phyloP scores from a whole-genome alignment of 306 rosid species.

The cucumber (Cucumis sativus) region Cucumber_9930_V3 NC_026656.2:19878001-19878500 shows the following conservation, averaged over 20 bases:
- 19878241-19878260: constrained; percentile 41
- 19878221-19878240: constrained; percentile 48
- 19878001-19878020: neutral
- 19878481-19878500: neutral
- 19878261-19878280: neutral
- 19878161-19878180: constrained; percentile 28
- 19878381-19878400: neutral
- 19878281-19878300: constrained; percentile 8
- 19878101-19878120: constrained; percentile 26
- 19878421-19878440: neutral
- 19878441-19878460: neutral
- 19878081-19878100: neutral
- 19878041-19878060: neutral
- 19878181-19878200: constrained; percentile 14
- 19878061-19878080: neutral
- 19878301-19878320: constrained; percentile 4
- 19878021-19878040: neutral
- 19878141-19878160: constrained; percentile 7
- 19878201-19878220: constrained; percentile 35
- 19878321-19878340: neutral
- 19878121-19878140: constrained; percentile 18
- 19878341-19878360: neutral
- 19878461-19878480: neutral
- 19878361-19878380: neutral
- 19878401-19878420: neutral